Conservation (phyloP, 305 asterid genomes). For the Striga hermonthica region DNA sequence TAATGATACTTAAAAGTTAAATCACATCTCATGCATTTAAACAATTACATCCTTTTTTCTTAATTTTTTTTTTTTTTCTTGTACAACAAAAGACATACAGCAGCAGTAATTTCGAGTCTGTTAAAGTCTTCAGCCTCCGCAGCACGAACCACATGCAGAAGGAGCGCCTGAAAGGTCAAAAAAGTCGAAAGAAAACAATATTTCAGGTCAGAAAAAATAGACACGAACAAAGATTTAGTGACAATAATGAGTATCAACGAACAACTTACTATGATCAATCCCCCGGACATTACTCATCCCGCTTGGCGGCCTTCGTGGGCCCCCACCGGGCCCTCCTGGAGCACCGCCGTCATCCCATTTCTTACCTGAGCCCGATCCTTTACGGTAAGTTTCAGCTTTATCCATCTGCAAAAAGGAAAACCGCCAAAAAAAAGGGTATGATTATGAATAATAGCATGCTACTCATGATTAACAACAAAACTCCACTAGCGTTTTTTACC, state of each 20-base stretch:
- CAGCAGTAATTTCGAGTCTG: not conserved
- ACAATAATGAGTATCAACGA: not conserved
- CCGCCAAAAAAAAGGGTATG: slow-evolving; percentile 5
- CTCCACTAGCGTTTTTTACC: not conserved
- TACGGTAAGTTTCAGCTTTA: slow-evolving; percentile 75
- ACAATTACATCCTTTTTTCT: too few species aligned
- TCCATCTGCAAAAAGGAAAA: slow-evolving; percentile 58
- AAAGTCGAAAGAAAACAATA: not conserved
- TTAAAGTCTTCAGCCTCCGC: slow-evolving; percentile 40
- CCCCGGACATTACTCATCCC: slow-evolving; percentile 84
- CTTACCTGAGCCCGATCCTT: slow-evolving; percentile 81
- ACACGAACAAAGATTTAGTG: not conserved
- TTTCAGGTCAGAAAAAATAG: slow-evolving; percentile 5
- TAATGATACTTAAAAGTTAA: too few species aligned
- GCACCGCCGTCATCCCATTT: slow-evolving; percentile 98
- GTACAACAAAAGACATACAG: slow-evolving; percentile 1
- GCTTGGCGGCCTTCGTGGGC: slow-evolving; percentile 92
- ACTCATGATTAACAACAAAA: slow-evolving; percentile 14
- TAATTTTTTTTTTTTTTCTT: not conserved
- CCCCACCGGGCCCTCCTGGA: slow-evolving; percentile 95
- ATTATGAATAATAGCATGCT: slow-evolving; percentile 9
- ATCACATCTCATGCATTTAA: too few species aligned
- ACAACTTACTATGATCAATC: slow-evolving; percentile 81
- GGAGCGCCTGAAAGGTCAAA: slow-evolving; percentile 52
- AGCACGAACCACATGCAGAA: slow-evolving; percentile 99